phyloP scores from a whole-genome alignment of 2,329 filamentous ascomycete genomes.

The Exophiala lecanii-corni region DNA sequence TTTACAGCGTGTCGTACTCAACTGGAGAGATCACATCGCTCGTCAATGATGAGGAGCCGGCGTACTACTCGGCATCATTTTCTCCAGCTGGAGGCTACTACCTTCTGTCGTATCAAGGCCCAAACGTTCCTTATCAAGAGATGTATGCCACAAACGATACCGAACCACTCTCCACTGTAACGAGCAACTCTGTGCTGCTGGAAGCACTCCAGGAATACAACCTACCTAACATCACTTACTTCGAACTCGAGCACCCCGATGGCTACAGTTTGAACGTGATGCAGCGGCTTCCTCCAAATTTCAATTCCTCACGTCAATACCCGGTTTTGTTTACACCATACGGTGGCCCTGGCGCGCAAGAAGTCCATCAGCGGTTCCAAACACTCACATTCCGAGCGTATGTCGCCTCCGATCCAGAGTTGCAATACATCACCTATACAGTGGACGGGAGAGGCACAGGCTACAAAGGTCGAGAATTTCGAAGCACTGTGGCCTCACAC shows the following conservation, averaged over 20 bases:
- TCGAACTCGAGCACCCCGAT: constrained; percentile 58
- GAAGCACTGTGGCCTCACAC: constrained; percentile 53
- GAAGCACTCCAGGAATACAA: constrained; percentile 36
- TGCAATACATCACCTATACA: constrained; percentile 63
- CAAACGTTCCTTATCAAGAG: constrained; percentile 65
- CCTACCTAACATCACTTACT: constrained; percentile 61
- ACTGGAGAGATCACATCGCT: constrained; percentile 53
- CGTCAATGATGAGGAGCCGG: constrained; percentile 57
- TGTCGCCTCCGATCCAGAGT: constrained; percentile 62
- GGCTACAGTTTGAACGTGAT: constrained; percentile 61
- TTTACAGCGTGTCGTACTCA: constrained; percentile 61
- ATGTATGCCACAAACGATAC: constrained; percentile 56
- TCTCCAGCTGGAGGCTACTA: constrained; percentile 60
- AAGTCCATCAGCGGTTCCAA: constrained; percentile 55
- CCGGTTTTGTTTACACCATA: constrained; percentile 65
- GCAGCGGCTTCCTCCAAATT: constrained; percentile 61
- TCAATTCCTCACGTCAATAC: constrained; percentile 59
- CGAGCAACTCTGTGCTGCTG: constrained; percentile 39
- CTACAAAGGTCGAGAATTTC: constrained; percentile 59
- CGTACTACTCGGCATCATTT: constrained; percentile 62
- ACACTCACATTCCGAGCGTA: constrained; percentile 57
- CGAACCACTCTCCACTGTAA: constrained; percentile 54
- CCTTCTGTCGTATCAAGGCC: constrained; percentile 60
- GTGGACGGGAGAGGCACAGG: constrained; percentile 67
- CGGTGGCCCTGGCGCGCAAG: constrained; percentile 61